Evolutionary conservation across 345 rosid species (phyloP), one percentile per base, ranked within the genome.

Genomic region (Pseudoturritis turrita): DNA sequence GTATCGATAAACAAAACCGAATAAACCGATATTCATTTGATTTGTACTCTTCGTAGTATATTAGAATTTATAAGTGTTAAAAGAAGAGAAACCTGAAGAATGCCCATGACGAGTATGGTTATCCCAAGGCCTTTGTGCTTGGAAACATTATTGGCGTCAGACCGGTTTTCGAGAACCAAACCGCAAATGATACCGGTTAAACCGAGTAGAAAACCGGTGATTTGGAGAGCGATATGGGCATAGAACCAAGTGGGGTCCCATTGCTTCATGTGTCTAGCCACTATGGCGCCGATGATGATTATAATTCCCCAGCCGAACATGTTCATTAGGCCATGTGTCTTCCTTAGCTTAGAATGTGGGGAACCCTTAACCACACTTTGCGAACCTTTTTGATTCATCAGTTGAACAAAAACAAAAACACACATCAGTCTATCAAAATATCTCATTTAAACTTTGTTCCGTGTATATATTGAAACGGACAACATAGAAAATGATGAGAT

Each of bases 241-340:
- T 87, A 91, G 80, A 88, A 91, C 98, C 96, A 94, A 6, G 66
- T 6, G 0, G 95, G 92, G 31, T 94, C 97, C 84, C 73, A 79
- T n/a, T 81, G 68, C 78, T 71, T 89, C 23, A 77, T 68, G 68
- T 87, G 54, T 1, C 98, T 81, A 62, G 89, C 95, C 3, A 81
- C 77, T 5, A 89, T 62, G 9, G 74, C 88, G 47, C 98, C 98
- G 4, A 88, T 83, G 53, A 87, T 78, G 81, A 82, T 77, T 57
- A 88, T 14, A 26, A 88, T 77, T 0, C 98, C 94, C 97, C 98
- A 94, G 0, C 97, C 84, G 4, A 84, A 6, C 83, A 87, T 94
- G 82, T 79, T 86, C 76, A 94, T 50, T 10, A 81, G 18, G 65
- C 98, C 98, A 79, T 93, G 97, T 79, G 75, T 72, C 84, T 57